phyloP scores from a whole-genome alignment of 164 flowering plant species.

The Berberis vulgaris region DNA sequence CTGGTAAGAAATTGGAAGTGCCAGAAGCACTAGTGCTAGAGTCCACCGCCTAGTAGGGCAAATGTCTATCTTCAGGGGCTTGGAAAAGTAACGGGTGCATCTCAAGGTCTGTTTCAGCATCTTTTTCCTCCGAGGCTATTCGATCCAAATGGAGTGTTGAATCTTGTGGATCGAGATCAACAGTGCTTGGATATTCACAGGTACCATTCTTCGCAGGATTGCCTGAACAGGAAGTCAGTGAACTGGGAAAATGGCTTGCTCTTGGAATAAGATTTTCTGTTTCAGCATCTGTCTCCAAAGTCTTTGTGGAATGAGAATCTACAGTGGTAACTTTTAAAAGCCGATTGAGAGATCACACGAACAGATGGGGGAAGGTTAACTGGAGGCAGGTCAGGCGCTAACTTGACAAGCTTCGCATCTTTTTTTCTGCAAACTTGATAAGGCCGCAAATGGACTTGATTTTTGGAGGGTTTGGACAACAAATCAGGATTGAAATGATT shows the following conservation, averaged over 20 bases:
- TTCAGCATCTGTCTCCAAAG: conserved; percentile 19
- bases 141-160: conserved; percentile 19
- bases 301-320: conserved; percentile 14
- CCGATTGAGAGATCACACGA: conserved; percentile 72
- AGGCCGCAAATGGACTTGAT: conserved; percentile 29
- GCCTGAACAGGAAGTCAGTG: conserved; percentile 8
- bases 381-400: conserved; percentile 90
- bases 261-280: conserved; percentile 18
- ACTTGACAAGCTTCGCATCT: conserved; percentile 44
- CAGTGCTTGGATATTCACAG: conserved; percentile 1
- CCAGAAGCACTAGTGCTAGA: conserved; percentile 25
- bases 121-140: conserved; percentile 27
- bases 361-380: conserved; percentile 92
- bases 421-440: conserved; percentile 44
- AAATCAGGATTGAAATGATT: conserved; percentile 18
- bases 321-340: conserved; percentile 34
- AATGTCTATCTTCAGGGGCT: conserved; percentile 39
- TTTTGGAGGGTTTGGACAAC: conserved; percentile 20
- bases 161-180: conserved; percentile 15
- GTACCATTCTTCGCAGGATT: conserved; percentile 14
- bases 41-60: conserved; percentile 39
- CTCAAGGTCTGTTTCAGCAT: conserved; percentile 45
- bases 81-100: conserved; percentile 94
- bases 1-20: conserved; percentile 54
- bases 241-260: conserved; percentile 16